phyloP scores from a whole-genome alignment of 176 grass and related monocot species.

The Alloteropsis semialata region DNA sequence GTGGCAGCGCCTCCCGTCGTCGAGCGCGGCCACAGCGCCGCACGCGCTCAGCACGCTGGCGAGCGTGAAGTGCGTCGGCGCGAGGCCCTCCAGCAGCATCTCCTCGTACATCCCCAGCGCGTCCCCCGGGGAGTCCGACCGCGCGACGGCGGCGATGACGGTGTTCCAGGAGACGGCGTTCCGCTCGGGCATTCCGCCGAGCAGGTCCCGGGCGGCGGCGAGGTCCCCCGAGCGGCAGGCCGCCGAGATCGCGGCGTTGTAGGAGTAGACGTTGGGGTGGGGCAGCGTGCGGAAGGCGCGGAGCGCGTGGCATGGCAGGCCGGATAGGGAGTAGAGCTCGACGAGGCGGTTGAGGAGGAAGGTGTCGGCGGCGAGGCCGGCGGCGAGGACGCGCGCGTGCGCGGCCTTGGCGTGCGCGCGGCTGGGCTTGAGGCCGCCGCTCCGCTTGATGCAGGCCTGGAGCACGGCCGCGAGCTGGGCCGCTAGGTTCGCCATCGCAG shows the following conservation, averaged over 20 bases:
- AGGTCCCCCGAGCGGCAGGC: slow-evolving; percentile 53
- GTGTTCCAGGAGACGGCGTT: slow-evolving; percentile 80
- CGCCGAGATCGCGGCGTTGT: slow-evolving; percentile 57
- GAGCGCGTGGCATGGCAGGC: slow-evolving; percentile 50
- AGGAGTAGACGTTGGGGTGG: slow-evolving; percentile 71
- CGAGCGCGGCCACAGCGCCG: slow-evolving; percentile 42
- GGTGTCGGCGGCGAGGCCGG: slow-evolving; percentile 60
- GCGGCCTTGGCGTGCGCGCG: slow-evolving; percentile 34
- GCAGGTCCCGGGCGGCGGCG: slow-evolving; percentile 49
- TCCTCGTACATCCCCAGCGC: slow-evolving; percentile 48
- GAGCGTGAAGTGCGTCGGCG: slow-evolving; percentile 73
- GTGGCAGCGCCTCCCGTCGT: slow-evolving; percentile 63
- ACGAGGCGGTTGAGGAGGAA: slow-evolving; percentile 92
- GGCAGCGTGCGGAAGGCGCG: slow-evolving; percentile 50
- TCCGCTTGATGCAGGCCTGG: slow-evolving; percentile 49
- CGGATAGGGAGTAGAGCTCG: slow-evolving; percentile 77
- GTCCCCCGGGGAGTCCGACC: slow-evolving; percentile 36
- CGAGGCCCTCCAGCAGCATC: slow-evolving; percentile 58
- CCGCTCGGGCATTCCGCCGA: slow-evolving; percentile 67
- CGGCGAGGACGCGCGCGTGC: slow-evolving; percentile 66
- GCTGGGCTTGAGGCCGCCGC: slow-evolving; percentile 32
- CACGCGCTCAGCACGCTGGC: slow-evolving; percentile 77
- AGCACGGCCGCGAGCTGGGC: slow-evolving; percentile 41
- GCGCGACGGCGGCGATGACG: slow-evolving; percentile 55
- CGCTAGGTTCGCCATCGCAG: slow-evolving; percentile 21